These are phyloP conservation scores for Cercospora sesami DNA, from an alignment of 2,329 filamentous ascomycete species.

Conservation along the genomic window DNA sequence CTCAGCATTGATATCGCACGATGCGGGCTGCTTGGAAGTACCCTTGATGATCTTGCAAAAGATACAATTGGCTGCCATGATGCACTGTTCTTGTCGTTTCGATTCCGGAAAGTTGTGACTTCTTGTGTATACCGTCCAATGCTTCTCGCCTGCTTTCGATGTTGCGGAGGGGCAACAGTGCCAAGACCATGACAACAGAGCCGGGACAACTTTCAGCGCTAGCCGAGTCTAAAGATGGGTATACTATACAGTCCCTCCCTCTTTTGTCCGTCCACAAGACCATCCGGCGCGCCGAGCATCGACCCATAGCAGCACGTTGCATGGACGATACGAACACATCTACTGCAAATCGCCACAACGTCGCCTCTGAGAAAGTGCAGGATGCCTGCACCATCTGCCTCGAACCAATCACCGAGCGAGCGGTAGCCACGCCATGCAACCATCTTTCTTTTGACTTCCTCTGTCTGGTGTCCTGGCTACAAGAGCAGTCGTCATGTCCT, in stretches of 20 bases:
- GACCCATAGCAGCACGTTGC: constrained; percentile 9
- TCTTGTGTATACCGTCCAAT: constrained; percentile 2
- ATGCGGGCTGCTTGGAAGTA: constrained; percentile 33
- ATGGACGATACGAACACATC: constrained; percentile 32
- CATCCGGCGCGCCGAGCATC: not conserved
- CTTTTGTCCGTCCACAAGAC: not conserved
- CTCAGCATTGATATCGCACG: not conserved
- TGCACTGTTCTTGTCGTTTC: not conserved
- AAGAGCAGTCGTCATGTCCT: constrained; percentile 71
- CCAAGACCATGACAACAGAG: constrained; percentile 6
- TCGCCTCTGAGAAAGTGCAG: constrained; percentile 26
- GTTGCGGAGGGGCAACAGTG: constrained; percentile 5
- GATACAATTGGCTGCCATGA: constrained; percentile 67
- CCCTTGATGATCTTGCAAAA: constrained; percentile 99
- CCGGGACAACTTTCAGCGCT: not conserved
- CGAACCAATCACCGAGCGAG: constrained; percentile 69
- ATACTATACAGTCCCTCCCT: not conserved
- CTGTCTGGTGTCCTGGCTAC: constrained; percentile 80
- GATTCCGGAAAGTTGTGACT: not conserved
- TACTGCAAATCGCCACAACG: constrained; percentile 26
- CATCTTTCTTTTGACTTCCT: constrained; percentile 83
- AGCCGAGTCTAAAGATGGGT: not conserved
- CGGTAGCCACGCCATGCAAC: constrained; percentile 71
- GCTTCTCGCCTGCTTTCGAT: constrained; percentile 5
- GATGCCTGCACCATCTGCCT: constrained; percentile 85